These are phyloP conservation scores for Pestalotiopsis sp. DNA, from an alignment of 2,329 filamentous ascomycete genomes.

Conservation along the genomic window DNA sequence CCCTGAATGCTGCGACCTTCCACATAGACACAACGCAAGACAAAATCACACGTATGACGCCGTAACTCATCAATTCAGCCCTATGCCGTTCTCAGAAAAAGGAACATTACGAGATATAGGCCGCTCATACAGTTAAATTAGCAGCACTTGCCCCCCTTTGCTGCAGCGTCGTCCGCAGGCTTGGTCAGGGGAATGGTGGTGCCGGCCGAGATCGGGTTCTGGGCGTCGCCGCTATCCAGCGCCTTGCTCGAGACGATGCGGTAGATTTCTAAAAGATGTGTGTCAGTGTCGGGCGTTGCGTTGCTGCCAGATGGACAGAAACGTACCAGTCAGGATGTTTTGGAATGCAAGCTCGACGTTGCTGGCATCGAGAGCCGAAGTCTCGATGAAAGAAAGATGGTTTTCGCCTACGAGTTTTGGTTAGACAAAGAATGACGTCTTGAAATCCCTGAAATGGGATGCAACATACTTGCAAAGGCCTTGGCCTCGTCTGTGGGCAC, in stretches of 20 bases:
- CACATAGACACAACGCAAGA: constrained; percentile 13
- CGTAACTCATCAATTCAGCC: constrained; percentile 34
- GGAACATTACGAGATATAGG: constrained; percentile 24
- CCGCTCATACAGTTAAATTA: constrained; percentile 42
- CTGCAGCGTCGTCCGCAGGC: constrained; percentile 72
- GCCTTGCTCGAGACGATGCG: constrained; percentile 98
- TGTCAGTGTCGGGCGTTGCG: not conserved
- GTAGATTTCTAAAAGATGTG: constrained; percentile 81
- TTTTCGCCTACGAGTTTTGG: constrained; percentile 74
- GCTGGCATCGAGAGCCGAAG: constrained; percentile 95
- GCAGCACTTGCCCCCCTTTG: constrained; percentile 82
- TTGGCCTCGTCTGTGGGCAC: constrained; percentile 98
- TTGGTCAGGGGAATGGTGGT: constrained; percentile 87
- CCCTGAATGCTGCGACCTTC: constrained; percentile 16
- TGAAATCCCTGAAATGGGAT: not conserved
- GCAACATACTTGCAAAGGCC: constrained; percentile 81
- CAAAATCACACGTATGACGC: constrained; percentile 32
- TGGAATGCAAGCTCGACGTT: constrained; percentile 99
- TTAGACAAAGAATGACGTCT: constrained; percentile 23
- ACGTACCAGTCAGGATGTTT: constrained; percentile 94
- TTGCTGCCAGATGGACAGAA: not conserved
- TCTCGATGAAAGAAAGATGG: constrained; percentile 98
- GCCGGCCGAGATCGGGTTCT: constrained; percentile 78
- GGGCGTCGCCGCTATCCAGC: constrained; percentile 81
- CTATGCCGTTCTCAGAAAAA: constrained; percentile 25